These are phyloP conservation scores for Leucogyrophana mollusca DNA, from an alignment of 768 basidiomycete genomes.

Conservation along the genomic window DNA sequence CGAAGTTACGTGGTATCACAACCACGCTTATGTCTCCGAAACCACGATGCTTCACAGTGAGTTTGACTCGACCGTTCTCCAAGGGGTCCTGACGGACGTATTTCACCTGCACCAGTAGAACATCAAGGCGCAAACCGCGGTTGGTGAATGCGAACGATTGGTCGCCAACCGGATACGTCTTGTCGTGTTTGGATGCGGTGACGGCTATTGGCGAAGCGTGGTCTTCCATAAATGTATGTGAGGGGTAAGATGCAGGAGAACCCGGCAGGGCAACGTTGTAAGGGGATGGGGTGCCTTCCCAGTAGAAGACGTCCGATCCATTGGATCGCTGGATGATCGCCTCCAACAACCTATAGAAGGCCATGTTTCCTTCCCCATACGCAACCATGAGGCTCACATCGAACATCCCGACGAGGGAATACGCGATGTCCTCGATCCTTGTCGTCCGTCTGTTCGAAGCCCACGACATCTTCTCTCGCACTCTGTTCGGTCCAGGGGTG, in stretches of 20 bases:
- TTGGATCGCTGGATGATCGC: conserved; percentile 10
- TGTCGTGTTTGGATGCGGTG: not conserved
- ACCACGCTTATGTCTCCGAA: too few relatives aligned
- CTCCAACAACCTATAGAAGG: conserved; percentile 25
- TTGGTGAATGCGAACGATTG: not conserved
- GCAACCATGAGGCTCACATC: conserved; percentile 18
- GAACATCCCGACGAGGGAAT: conserved; percentile 27
- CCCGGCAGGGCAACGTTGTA: conserved; percentile 16
- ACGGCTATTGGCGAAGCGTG: too few relatives aligned
- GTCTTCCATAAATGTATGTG: too few relatives aligned
- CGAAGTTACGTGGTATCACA: too few relatives aligned
- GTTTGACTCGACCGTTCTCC: too few relatives aligned
- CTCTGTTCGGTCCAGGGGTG: conserved; percentile 11
- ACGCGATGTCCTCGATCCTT: conserved; percentile 25
- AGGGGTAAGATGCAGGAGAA: conserved; percentile 19
- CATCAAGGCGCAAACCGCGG: not conserved
- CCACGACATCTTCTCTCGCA: conserved; percentile 29
- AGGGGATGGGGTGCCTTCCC: conserved; percentile 20
- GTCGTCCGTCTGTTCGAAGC: conserved; percentile 28
- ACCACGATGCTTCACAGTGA: too few relatives aligned
- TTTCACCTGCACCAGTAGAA: not conserved
- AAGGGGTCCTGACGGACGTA: too few relatives aligned
- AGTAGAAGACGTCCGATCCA: conserved; percentile 24
- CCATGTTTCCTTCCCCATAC: conserved; percentile 30
- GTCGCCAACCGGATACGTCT: not conserved